Conservation (phyloP, 1,139 yeast species). For the Geotrichum restrictum region DNA sequence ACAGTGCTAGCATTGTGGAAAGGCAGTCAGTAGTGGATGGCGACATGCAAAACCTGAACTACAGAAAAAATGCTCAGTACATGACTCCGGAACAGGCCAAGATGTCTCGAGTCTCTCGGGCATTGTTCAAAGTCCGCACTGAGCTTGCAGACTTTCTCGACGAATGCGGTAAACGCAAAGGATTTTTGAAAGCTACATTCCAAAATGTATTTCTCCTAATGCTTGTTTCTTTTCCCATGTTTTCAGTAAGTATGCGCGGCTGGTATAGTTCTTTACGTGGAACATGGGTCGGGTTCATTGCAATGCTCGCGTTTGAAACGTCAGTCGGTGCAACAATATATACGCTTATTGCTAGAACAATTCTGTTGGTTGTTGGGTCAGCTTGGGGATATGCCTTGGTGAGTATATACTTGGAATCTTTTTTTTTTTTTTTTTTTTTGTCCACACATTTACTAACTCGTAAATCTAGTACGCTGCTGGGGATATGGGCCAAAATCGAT, state of each 20-base stretch:
- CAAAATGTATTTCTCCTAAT: conserved; percentile 46
- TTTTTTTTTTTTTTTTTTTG: conserved; percentile 22
- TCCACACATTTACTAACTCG: too few species aligned
- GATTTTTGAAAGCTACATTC: conserved; percentile 45
- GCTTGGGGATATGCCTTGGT: conserved; percentile 45
- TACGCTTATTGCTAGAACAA: conserved; percentile 45
- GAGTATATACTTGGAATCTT: neutral
- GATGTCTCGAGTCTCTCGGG: neutral
- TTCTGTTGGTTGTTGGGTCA: conserved; percentile 48
- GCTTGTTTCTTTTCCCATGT: conserved; percentile 49
- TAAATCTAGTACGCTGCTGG: conserved; percentile 44
- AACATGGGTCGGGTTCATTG: conserved; percentile 52
- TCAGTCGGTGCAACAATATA: conserved; percentile 51
- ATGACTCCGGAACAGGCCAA: conserved; percentile 5
- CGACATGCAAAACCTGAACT: neutral
- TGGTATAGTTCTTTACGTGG: conserved; percentile 49
- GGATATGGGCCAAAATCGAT: conserved; percentile 41
- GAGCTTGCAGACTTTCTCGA: conserved; percentile 26
- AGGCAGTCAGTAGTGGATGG: conserved; percentile 7
- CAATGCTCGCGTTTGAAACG: conserved; percentile 48
- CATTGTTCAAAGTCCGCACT: conserved; percentile 12
- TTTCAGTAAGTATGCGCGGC: conserved; percentile 42
- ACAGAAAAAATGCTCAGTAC: conserved; percentile 1
- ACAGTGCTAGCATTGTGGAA: conserved; percentile 24
- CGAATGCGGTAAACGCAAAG: conserved; percentile 32